Evolutionary conservation across 129 eudicot genomes (phyloP), one percentile per base, ranked within the genome.

Genomic region (Arctium lappa): DNA sequence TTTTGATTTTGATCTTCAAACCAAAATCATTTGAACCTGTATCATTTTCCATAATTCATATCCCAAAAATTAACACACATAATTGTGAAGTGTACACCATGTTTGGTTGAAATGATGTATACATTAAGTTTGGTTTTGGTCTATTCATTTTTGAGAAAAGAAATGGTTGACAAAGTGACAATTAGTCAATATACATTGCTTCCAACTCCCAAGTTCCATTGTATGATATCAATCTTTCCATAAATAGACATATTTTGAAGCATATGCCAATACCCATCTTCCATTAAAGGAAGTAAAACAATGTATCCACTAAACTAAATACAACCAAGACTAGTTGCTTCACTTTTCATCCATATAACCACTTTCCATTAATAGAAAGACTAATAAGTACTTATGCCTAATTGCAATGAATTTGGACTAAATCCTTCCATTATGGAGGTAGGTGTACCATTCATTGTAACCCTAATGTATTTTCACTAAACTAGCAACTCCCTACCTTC

Each of bases 341-440:
- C 65, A 42, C 34, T 42, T 27, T 6, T 44, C 48, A 12, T 22
- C 16, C 60, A 30, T 75, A 75, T 46, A 75, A 29, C 66, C 33
- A 44, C 34, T 29, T 44, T 75, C 79, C 40, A 29, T 75, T 30
- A 75, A 75, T 75, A 75, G 48, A 31, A 75, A 75, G 62, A 33
- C 8, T 2, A 48, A 75, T 44, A 44, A 75, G 40, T 30, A 48
- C 79, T 27, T 38, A 30, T 75, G 37, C 79, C 79, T 56, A 75
- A 75, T 46, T 75, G 62, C 79, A 75, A 75, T 48, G 79, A 75
- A 75, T 48, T 75, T 27, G 33, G 79, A 63, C 70, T 27, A 63
- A 63, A 18, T 63, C 69, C 3, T 75, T 75, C 68, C 39, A 30
- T 56, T 13, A 31, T 30, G 15, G 40, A 44, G 27, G 0, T 62